Conservation (phyloP, 2,329 filamentous ascomycete genomes). For the Clathrospora elynae region DNA sequence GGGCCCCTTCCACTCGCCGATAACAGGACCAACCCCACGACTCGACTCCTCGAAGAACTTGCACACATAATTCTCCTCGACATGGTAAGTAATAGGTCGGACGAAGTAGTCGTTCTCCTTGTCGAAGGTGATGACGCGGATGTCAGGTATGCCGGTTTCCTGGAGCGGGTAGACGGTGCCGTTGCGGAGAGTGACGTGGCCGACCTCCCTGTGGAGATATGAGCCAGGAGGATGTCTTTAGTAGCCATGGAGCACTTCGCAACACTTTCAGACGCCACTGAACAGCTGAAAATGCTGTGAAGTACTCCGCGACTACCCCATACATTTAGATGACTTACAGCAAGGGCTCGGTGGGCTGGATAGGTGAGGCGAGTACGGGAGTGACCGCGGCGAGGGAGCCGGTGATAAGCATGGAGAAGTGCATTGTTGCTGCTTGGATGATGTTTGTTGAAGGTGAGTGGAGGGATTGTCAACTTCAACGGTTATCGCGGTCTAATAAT, state of each 20-base stretch:
- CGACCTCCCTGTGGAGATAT: not conserved
- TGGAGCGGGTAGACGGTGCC: constrained; percentile 9
- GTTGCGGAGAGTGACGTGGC: constrained; percentile 3
- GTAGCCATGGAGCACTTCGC: not conserved
- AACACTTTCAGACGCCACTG: no score
- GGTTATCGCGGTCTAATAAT: no score
- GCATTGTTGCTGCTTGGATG: not conserved
- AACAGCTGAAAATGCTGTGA: no score
- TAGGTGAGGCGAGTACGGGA: not conserved
- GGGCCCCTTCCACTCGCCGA: constrained; percentile 12
- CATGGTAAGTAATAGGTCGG: constrained; percentile 4
- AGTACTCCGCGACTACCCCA: no score
- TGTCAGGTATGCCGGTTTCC: not conserved
- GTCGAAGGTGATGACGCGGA: constrained; percentile 6
- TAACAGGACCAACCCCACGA: constrained; percentile 7
- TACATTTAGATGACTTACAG: no score
- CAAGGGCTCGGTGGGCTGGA: not conserved
- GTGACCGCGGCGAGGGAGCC: not conserved
- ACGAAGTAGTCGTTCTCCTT: constrained; percentile 9
- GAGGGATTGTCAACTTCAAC: no score
- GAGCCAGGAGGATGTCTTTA: not conserved
- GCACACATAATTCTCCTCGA: constrained; percentile 5
- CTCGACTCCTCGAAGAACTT: constrained; percentile 12
- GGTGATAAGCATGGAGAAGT: not conserved
- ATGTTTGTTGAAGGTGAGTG: no score